A percentile compares a stretch with the other conserved stretches of the same genome.
These are phyloP conservation scores for Magnaporthales sp. DNA, from an alignment of 2,329 filamentous ascomycete genomes.

Conservation along the genomic window DNA sequence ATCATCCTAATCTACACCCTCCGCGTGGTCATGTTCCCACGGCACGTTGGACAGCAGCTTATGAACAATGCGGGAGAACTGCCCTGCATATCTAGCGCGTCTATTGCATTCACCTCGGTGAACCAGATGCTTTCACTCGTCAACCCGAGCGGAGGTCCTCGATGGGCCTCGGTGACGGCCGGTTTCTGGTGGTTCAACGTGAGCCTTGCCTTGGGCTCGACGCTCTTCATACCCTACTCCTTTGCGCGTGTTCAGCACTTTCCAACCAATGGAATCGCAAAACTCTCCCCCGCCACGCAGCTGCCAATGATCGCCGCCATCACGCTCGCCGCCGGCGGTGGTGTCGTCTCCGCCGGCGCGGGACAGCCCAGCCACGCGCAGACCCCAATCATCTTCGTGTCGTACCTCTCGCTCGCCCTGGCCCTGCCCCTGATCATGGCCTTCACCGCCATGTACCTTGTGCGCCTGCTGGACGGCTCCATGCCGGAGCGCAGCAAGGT, in stretches of 20 bases:
- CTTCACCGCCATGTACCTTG: slow-evolving; percentile 17
- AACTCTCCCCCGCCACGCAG: slow-evolving; percentile 22
- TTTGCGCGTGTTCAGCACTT: slow-evolving; percentile 19
- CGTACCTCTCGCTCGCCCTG: slow-evolving; percentile 25
- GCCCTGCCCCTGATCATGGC: slow-evolving; percentile 22
- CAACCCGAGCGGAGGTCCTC: slow-evolving; percentile 9
- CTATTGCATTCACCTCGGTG: slow-evolving; percentile 21
- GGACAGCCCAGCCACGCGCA: neutral
- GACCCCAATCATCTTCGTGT: slow-evolving; percentile 28
- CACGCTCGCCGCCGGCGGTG: slow-evolving; percentile 27
- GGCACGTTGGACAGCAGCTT: slow-evolving; percentile 20
- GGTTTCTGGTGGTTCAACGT: slow-evolving; percentile 31
- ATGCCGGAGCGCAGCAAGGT: slow-evolving; percentile 12
- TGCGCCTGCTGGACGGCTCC: slow-evolving; percentile 16
- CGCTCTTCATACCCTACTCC: slow-evolving; percentile 23
- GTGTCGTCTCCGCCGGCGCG: slow-evolving; percentile 15
- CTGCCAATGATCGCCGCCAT: slow-evolving; percentile 29
- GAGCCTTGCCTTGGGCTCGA: slow-evolving; percentile 19
- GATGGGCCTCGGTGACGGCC: slow-evolving; percentile 20
- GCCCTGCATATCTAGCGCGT: slow-evolving; percentile 26
- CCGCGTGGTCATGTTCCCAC: slow-evolving; percentile 22
- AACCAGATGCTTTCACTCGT: slow-evolving; percentile 16
- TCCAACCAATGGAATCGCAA: slow-evolving; percentile 22
- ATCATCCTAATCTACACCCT: slow-evolving; percentile 21
- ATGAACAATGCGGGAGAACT: slow-evolving; percentile 22